Conservation (phyloP, 2,329 filamentous ascomycete species). For the Boeremia exigua region DNA sequence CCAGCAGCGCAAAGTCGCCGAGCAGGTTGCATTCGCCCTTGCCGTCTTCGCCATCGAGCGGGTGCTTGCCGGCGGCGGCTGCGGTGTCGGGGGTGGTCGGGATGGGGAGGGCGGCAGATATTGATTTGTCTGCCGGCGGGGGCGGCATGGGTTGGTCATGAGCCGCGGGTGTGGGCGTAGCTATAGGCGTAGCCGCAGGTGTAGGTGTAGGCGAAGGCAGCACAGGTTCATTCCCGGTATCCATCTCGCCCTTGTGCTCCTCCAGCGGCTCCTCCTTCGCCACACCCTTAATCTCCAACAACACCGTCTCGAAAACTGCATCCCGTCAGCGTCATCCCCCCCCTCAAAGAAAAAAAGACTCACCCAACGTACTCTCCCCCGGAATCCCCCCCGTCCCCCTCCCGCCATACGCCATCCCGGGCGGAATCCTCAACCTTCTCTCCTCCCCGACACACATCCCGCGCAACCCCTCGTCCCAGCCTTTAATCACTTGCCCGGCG, state of each 20-base stretch:
- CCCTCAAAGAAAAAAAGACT: constrained; percentile 29
- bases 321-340: constrained; percentile 19
- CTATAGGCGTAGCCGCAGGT: background rate
- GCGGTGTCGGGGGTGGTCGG: constrained; percentile 25
- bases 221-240: constrained; percentile 5
- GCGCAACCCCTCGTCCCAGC: constrained; percentile 89
- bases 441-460: constrained; percentile 98
- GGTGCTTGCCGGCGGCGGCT: constrained; percentile 29
- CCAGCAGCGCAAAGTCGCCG: constrained; percentile 86
- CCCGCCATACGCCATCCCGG: constrained; percentile 81
- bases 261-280: constrained; percentile 12
- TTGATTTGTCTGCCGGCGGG: constrained; percentile 16
- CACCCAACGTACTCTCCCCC: constrained; percentile 76
- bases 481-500: constrained; percentile 83
- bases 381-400: constrained; percentile 78
- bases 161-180: background rate
- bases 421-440: constrained; percentile 86
- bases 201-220: background rate
- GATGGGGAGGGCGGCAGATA: constrained; percentile 17
- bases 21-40: constrained; percentile 84
- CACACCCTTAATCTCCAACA: constrained; percentile 75
- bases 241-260: background rate
- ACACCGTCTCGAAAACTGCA: constrained; percentile 89
- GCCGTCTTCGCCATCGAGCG: constrained; percentile 52
- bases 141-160: constrained; percentile 17